Conservation (phyloP, 2,329 filamentous ascomycete species). For the Talaromyces verruculosus region DNA sequence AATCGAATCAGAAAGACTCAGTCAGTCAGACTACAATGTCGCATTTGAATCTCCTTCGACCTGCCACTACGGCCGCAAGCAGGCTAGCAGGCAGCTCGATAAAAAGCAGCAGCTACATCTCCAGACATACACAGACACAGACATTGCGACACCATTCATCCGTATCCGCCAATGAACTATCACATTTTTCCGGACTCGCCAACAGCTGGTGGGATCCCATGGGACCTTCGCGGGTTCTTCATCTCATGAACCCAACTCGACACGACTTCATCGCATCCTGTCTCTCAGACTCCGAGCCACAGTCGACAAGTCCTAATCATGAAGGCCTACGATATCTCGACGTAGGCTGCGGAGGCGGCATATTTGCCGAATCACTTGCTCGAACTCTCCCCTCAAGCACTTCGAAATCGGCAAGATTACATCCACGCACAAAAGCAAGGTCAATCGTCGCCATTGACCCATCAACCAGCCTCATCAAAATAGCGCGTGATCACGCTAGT, state of each 20-base stretch:
- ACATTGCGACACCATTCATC: conserved; percentile 52
- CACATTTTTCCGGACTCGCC: conserved; percentile 91
- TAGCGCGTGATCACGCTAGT: conserved; percentile 74
- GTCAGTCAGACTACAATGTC: neutral
- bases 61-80: conserved; percentile 14
- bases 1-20: neutral
- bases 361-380: conserved; percentile 74
- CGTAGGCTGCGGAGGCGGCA: conserved; percentile 92
- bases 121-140: conserved; percentile 5
- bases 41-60: conserved; percentile 7
- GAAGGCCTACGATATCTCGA: conserved; percentile 72
- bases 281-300: conserved; percentile 55
- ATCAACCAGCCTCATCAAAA: conserved; percentile 46
- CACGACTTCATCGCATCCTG: conserved; percentile 86
- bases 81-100: conserved; percentile 10
- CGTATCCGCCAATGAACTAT: conserved; percentile 84
- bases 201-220: conserved; percentile 97
- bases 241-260: conserved; percentile 96
- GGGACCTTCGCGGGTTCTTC: conserved; percentile 84
- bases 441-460: conserved; percentile 50
- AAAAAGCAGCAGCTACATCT: conserved; percentile 1
- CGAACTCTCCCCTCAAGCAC: conserved; percentile 37
- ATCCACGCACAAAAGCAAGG: conserved; percentile 37
- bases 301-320: conserved; percentile 24
- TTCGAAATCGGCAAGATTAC: conserved; percentile 24